phyloP scores from a whole-genome alignment of 371 early-diverging fungal species.

The Actinomucor elegans region DNA sequence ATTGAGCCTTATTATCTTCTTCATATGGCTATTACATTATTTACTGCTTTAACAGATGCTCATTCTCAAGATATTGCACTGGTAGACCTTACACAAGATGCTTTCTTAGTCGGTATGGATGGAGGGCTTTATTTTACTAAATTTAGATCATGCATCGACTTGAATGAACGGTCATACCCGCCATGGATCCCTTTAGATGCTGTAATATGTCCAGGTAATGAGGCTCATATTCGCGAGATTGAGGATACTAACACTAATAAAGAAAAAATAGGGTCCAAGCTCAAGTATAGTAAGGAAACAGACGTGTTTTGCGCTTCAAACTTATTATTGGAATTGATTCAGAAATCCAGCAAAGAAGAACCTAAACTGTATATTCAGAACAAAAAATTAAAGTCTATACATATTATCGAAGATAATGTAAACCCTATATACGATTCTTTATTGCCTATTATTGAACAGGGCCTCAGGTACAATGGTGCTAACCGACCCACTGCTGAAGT shows the following conservation, averaged over 20 bases:
- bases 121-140: slow-evolving; percentile 5
- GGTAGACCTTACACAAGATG: not conserved
- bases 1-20: slow-evolving; percentile 4
- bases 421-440: not conserved
- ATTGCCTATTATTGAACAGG: not conserved
- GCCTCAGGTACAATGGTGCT: not conserved
- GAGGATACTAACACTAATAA: no score
- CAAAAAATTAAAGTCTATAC: no score
- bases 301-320: not conserved
- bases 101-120: slow-evolving; percentile 4
- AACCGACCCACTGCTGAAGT: not conserved
- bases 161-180: not conserved
- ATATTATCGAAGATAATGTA: not conserved
- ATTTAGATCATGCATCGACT: not conserved
- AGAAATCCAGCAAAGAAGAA: not conserved
- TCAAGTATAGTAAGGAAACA: not conserved
- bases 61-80: slow-evolving; percentile 6
- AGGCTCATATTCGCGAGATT: no score
- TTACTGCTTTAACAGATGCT: slow-evolving; percentile 19
- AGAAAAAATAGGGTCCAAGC: no score
- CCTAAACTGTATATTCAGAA: not conserved
- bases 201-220: slow-evolving; percentile 3
- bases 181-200: slow-evolving; percentile 4
- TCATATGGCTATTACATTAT: slow-evolving; percentile 17
- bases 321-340: not conserved